A percentile compares a stretch with the other conserved stretches of the same genome.
These are phyloP conservation scores for Wickerhamiella qilinensis DNA, from an alignment of 805 yeast genomes.

Conservation along the genomic window DNA sequence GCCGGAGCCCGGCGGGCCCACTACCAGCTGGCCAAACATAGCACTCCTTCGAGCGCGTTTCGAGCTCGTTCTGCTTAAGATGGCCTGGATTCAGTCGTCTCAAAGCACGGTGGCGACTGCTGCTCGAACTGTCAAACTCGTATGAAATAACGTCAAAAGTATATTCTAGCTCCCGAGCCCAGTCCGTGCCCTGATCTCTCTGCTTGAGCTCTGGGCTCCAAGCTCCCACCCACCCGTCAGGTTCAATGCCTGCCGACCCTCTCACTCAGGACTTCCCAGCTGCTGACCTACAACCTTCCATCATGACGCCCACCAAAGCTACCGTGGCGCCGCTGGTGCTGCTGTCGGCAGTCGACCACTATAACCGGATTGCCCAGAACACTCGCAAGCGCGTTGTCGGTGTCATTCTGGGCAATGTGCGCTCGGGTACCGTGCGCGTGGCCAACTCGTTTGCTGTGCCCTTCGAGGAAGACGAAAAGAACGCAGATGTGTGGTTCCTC, in stretches of 20 bases:
- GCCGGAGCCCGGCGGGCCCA: constrained; percentile 98
- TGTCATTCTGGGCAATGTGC: constrained; percentile 73
- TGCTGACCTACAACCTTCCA: not conserved
- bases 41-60: no score
- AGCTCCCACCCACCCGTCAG: no score
- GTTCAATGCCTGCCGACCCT: no score
- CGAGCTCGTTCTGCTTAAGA: no score
- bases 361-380: constrained; percentile 66
- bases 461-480: constrained; percentile 89
- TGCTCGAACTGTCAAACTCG: no score
- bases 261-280: no score
- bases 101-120: no score
- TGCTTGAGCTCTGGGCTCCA: no score
- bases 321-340: constrained; percentile 92
- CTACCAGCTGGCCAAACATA: constrained; percentile 66
- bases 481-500: constrained; percentile 86
- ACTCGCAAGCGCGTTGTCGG: constrained; percentile 80
- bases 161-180: no score
- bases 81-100: no score
- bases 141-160: no score
- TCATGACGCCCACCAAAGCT: constrained; percentile 27
- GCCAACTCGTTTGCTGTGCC: constrained; percentile 95
- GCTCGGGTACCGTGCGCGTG: constrained; percentile 42
- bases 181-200: no score
- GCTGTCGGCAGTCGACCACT: constrained; percentile 88